Evolutionary conservation across 2,329 filamentous ascomycete genomes (phyloP).

Genomic region (Colletotrichum cereale): DNA sequence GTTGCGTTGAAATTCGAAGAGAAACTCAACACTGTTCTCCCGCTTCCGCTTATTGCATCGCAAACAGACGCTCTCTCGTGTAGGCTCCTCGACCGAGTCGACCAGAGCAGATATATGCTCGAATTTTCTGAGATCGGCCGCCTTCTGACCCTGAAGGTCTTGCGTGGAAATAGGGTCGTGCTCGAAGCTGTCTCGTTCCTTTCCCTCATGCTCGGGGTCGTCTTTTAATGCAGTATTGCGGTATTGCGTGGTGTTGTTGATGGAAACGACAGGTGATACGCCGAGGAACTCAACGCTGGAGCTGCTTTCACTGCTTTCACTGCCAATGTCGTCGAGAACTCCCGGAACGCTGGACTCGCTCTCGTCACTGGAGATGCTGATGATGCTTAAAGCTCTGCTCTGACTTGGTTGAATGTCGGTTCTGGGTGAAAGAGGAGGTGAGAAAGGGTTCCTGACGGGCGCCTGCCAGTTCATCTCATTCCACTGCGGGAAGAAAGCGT

Average conservation of each 20-base stretch:
- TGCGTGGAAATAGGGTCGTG: neutral
- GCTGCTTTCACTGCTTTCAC: neutral
- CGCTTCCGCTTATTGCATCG: slow-evolving; percentile 23
- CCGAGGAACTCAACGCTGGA: slow-evolving; percentile 27
- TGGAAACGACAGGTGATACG: neutral
- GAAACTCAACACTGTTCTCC: slow-evolving; percentile 21
- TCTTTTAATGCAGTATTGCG: neutral
- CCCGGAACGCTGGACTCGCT: neutral
- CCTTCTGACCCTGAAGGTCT: neutral
- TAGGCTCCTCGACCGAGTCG: neutral
- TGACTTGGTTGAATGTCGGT: neutral
- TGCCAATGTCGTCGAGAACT: neutral
- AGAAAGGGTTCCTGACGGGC: neutral
- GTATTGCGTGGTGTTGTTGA: neutral
- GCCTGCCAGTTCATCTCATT: slow-evolving; percentile 16
- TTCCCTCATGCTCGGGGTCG: neutral
- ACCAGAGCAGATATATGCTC: neutral
- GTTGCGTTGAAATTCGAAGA: slow-evolving; percentile 23
- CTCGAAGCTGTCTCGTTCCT: neutral
- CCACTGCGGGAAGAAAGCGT: slow-evolving; percentile 13
- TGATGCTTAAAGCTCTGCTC: neutral
- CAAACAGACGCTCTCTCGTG: neutral
- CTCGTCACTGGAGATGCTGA: slow-evolving; percentile 9
- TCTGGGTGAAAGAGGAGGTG: slow-evolving; percentile 9
- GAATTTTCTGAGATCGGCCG: neutral